Conservation (phyloP, 2,329 filamentous ascomycete species). For the Cercospora canescens region DNA sequence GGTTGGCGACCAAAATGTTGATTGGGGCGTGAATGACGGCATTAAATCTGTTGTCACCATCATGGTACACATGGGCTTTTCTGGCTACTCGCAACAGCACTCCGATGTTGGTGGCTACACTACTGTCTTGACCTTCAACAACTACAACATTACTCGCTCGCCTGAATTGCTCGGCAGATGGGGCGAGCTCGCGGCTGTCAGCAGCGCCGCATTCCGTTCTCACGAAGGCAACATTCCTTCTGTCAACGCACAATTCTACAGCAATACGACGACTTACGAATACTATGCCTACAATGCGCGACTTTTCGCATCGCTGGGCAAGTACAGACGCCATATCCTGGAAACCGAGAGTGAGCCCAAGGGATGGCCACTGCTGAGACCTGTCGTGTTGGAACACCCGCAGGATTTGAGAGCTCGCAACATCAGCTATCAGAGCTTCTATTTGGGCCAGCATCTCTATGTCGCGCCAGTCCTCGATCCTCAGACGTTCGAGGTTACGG, state of each 20-base stretch:
- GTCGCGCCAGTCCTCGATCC: constrained; percentile 34
- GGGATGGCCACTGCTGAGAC: constrained; percentile 33
- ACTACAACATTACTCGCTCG: constrained; percentile 37
- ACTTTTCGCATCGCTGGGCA: constrained; percentile 37
- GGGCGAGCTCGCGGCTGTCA: constrained; percentile 40
- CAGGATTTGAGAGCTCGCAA: constrained; percentile 24
- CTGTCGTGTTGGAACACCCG: constrained; percentile 30
- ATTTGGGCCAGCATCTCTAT: constrained; percentile 30
- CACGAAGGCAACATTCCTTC: constrained; percentile 42
- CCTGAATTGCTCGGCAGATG: constrained; percentile 40
- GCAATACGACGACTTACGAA: constrained; percentile 36
- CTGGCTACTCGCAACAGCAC: constrained; percentile 39
- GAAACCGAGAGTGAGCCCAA: constrained; percentile 29
- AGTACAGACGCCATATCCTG: constrained; percentile 36
- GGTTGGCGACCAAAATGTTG: constrained; percentile 40
- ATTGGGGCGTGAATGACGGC: constrained; percentile 38
- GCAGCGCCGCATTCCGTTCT: constrained; percentile 38
- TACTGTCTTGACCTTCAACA: constrained; percentile 31
- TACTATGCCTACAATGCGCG: constrained; percentile 41
- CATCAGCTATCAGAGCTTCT: constrained; percentile 34
- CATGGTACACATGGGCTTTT: constrained; percentile 40
- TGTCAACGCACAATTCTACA: constrained; percentile 41
- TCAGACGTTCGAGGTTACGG: constrained; percentile 22
- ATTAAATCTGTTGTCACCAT: constrained; percentile 39
- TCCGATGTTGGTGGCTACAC: constrained; percentile 42